A percentile compares a stretch with the other conserved stretches of the same genome.
Conservation (phyloP, 2,329 filamentous ascomycete genomes). For the Penicillium janthinellum region DNA sequence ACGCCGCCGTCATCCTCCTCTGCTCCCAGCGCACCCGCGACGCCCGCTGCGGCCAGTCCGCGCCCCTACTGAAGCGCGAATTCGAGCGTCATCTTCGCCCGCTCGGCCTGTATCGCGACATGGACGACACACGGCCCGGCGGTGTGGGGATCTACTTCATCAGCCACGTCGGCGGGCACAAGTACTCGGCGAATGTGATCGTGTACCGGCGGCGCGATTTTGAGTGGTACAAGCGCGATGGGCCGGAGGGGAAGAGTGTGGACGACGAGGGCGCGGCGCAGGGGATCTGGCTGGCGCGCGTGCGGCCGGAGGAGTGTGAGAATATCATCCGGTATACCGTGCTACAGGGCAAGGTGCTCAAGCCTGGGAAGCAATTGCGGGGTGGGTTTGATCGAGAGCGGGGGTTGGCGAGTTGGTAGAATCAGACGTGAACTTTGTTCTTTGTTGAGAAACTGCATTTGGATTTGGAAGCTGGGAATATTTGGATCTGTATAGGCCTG, state of each 20-base stretch:
- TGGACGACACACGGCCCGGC: constrained; percentile 84
- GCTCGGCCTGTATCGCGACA: constrained; percentile 79
- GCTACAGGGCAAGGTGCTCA: constrained; percentile 89
- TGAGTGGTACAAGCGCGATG: constrained; percentile 37
- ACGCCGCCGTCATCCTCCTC: constrained; percentile 84
- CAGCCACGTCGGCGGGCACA: constrained; percentile 93
- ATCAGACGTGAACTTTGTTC: not conserved
- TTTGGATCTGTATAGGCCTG: not conserved
- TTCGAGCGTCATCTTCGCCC: constrained; percentile 86
- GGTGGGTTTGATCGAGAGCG: constrained; percentile 86
- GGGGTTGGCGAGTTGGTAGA: constrained; percentile 83
- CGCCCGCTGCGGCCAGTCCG: constrained; percentile 90
- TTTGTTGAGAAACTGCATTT: not conserved
- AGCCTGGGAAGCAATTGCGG: constrained; percentile 80
- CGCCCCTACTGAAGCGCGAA: constrained; percentile 83
- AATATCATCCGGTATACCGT: constrained; percentile 88
- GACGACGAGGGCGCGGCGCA: constrained; percentile 68
- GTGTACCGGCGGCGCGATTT: constrained; percentile 70
- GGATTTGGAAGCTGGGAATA: not conserved
- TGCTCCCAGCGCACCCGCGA: constrained; percentile 95
- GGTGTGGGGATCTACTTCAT: constrained; percentile 97
- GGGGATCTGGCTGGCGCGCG: constrained; percentile 88
- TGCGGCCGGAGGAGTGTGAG: constrained; percentile 86
- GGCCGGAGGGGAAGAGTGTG: constrained; percentile 32
- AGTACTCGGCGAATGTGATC: constrained; percentile 93